phyloP scores from a whole-genome alignment of 140 eudicot genomes.

The Flaveria floridana region DNA sequence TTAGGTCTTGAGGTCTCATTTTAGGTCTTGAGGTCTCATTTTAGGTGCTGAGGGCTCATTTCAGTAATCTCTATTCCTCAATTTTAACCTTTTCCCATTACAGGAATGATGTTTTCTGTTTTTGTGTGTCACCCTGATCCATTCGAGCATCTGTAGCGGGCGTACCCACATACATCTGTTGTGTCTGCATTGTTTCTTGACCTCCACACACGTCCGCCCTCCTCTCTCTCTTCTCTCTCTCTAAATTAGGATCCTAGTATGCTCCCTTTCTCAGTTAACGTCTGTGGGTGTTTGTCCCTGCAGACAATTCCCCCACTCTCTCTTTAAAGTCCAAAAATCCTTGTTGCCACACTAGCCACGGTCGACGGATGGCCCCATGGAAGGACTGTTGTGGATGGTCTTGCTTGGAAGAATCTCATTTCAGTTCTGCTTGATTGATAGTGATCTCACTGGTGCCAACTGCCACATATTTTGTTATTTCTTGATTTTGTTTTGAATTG shows the following conservation, averaged over 20 bases:
- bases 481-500: neutral
- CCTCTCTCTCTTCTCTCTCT: no score
- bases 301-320: no score
- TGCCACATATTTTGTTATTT: neutral
- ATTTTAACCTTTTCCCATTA: neutral
- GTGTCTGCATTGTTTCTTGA: no score
- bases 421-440: neutral
- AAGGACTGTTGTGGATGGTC: no score
- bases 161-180: no score
- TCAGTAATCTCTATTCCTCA: neutral
- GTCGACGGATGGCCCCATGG: no score
- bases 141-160: neutral
- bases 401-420: neutral
- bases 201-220: no score
- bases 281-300: no score
- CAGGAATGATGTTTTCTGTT: neutral
- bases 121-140: conserved; percentile 11
- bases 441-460: neutral
- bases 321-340: no score
- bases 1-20: neutral
- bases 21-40: neutral
- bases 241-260: no score
- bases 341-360: no score
- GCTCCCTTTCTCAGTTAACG: no score
- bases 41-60: neutral